These are phyloP conservation scores for Wickerhamiella lipophila DNA, from an alignment of 805 yeast species.

Conservation along the genomic window DNA sequence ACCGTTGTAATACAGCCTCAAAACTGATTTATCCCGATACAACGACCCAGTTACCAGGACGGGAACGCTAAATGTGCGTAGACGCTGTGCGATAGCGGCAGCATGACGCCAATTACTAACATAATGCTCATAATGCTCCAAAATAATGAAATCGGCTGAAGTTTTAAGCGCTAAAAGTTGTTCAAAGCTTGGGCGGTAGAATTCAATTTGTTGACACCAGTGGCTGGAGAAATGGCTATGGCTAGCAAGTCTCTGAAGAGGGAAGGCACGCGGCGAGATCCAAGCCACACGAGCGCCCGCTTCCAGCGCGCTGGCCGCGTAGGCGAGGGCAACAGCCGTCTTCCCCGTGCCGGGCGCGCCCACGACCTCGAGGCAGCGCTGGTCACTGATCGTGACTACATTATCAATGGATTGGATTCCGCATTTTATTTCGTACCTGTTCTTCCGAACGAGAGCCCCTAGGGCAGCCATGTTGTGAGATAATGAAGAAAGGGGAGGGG, in stretches of 20 bases:
- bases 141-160: slow-evolving; percentile 19
- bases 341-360: slow-evolving; percentile 27
- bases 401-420: not conserved
- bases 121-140: slow-evolving; percentile 16
- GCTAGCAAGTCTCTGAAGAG: slow-evolving; percentile 16
- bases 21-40: not conserved
- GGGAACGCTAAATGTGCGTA: not conserved
- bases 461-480: slow-evolving; percentile 1
- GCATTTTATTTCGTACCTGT: not conserved
- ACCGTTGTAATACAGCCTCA: not conserved
- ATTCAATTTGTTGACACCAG: slow-evolving; percentile 7
- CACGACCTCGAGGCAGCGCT: slow-evolving; percentile 18
- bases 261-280: slow-evolving; percentile 20
- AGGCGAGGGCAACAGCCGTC: slow-evolving; percentile 19
- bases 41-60: not conserved
- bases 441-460: slow-evolving; percentile 1
- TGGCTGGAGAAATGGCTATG: slow-evolving; percentile 13
- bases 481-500: not conserved
- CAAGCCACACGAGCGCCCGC: slow-evolving; percentile 20
- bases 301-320: slow-evolving; percentile 18
- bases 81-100: not conserved
- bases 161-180: slow-evolving; percentile 13
- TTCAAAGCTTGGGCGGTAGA: slow-evolving; percentile 2
- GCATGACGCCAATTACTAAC: not conserved
- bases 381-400: not conserved